Base-by-base conservation (phyloP, 768 basidiomycete genomes). In the Tylopilus felleus region DNA sequence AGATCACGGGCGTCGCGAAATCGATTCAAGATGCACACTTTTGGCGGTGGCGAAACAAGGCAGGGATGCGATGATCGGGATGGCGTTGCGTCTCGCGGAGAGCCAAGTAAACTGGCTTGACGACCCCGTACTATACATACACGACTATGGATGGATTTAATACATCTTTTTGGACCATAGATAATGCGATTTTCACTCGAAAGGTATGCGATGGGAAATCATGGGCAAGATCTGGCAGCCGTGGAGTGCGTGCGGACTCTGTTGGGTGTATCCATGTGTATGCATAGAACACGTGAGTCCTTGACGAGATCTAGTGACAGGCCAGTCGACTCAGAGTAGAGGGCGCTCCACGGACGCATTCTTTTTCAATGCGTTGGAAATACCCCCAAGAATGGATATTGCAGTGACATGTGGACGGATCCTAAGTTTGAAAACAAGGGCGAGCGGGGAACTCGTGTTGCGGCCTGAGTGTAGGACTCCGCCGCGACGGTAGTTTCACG, bases 21-120 rank as follows among this genome's bases (percentile, higher is more conserved):
- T 2, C 8, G 14, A 39, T 40, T 28, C 44, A 39, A 45, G 40
- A 60, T 50, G 58, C 29, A 47, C 28, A 13, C 17, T 29, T 17
- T 59, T 40, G 17, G 44, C 40, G 25, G 29, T 49, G 43, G 51
- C 19, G 38, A 55, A 48, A 28, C 50, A 59, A 23, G 47, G n/a
- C 0, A 53, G 38, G 38, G 44, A 47, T 17, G 10, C 17, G 31
- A 31, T 38, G 29, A 27, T 44, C 6, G 33, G 33, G 16, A 4
- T 0, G 47, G 21, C 16, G 17, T 12, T 55, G 33, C 39, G 28
- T 8, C 1, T 22, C 39, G 47, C 33, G 23, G 58, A 38, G 38
- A 12, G 21, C 12, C 2, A 29, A 21, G 36, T 51, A 23, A 25
- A 33, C 8, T 9, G 6, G 45, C 7, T 17, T 6, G 35, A 17